Base-by-base conservation (phyloP, 495 filamentous ascomycete genomes). In the Lichenothelia convexa region DNA sequence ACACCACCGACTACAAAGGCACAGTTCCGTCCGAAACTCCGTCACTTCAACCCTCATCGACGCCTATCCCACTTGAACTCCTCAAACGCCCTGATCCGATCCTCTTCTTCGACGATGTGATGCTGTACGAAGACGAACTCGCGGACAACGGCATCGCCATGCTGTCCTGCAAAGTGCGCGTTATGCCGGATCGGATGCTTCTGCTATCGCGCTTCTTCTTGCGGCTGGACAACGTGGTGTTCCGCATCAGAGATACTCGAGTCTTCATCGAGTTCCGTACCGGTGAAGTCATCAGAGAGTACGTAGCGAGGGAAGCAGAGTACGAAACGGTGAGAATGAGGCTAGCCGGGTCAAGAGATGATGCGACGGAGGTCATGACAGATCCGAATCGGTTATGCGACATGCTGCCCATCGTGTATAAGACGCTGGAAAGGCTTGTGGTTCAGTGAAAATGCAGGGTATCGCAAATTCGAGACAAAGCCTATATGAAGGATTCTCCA, bases 61-160 rank as follows among this genome's bases (percentile, higher is more conserved):
- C 58, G 23, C 60, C 63, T 30, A 92, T 97, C 34, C 86, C 89
- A 5, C 65, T 93, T 27, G 78, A 89, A 36, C 62, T 93, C 6
- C 63, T 97, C 13, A 78, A 73, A 51, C 70, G 75, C 12, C 79
- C 76, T 0, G 89, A 97, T 50, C 91, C 91, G 1, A 97, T 97
- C 43, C 58, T 89, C 0, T 91, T 94, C 58, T 87, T 84, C 51
- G 84, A 95, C 51, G 82, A 93, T 39, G 83, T 95, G 19, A 71
- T 93, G 42, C 66, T 95, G 19, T 97, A 95, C 53, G 89, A 95
- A 61, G 86, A 91, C 56, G 89, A 97, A 59, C 70, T 97, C 38
- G 89, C 93, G 27, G 89, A 97, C 53, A 97, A 97, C 54, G 89
- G 89, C 18, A 87, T 94, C 42, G 73, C 83, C 4, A 67, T 93